Evolutionary conservation across 371 early-diverging fungal species (phyloP), one percentile per base, ranked within the genome.

Genomic region (Haplosporangium sp.): DNA sequence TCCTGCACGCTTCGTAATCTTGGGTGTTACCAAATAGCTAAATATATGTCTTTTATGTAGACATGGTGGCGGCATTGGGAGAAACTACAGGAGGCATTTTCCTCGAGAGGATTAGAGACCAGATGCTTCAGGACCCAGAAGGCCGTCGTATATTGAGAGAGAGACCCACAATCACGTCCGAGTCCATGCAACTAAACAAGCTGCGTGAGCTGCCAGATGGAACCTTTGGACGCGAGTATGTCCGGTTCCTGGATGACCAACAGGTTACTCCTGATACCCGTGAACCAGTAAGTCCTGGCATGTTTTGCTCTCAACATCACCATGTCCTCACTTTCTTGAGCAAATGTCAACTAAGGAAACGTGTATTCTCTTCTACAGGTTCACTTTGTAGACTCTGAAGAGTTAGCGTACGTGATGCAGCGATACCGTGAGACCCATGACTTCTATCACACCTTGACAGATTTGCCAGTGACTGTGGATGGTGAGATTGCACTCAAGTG

Each of bases 401-500:
- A 98, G 63, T 80, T 96, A 36, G 97, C 97, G 5, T 98, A 96
- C 72, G 93, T 98, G 38, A 94, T 98, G 91, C 86, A 86, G 67
- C 86, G 99, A 58, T 96, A 97, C 75, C 91, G 99, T 6, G 92
- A 98, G 81, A 90, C 92, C 36, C 98, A 98, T 68, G 98, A 98
- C 79, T 96, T 98, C 71, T 95, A 91, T 79, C 99, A 98, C 76
- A 89, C 93, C 8, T 73, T 98, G 55, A 91, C 94, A 11, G 96
- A 94, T 13, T 65, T 97, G 36, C 91, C 94, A 8, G 92, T 94
- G 1, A 89, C 94, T 2, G 94, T 98, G 8, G 94, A 95, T 69
- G 96, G 92, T 56, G 99, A 98, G 83, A 82, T 98, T 57, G 97
- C 94, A 3, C 82, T 98, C 46, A 98, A 98, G 83, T 95, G 95